Evolutionary conservation across 805 yeast species (phyloP), one percentile per base, ranked within the genome.

Genomic region (Maudiozyma serrabonitensis): DNA sequence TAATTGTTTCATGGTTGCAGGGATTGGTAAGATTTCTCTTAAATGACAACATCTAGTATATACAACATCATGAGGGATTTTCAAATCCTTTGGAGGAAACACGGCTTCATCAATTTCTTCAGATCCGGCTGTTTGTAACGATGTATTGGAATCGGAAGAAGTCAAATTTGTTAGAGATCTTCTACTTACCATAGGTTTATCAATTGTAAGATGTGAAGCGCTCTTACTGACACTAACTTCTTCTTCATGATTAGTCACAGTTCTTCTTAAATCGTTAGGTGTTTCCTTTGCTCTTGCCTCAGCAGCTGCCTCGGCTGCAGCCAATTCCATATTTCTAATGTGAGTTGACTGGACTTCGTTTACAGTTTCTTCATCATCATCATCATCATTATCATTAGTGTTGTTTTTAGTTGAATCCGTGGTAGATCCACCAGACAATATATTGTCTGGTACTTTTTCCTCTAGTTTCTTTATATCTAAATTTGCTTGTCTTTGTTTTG

Each of bases 11-110:
- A 87, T 62, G 6, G 90, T 87, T 1, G 95, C 95, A 0, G 95
- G 93, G 48, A 90, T 88, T 0, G 98, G 97, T 51, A 90, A 66
- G 46, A 90, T 90, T 61, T 90, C 97, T 49, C 97, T 73, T 52
- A 90, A 68, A 66, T 90, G 97, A 59, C 97, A 90, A 64, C 97
- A 90, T 55, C 97, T 74, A 0, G 96, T 87, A 67, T 90, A 90
- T 61, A 90, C 73, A 40, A 82, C 74, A 58, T 88, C 95, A 47
- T 84, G 75, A 34, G 78, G 71, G 11, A 72, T 61, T 42, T 61
- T 63, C 6, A 59, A 31, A 38, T 58, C 46, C 13, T 46, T 49
- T 26, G 72, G 67, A 18, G 71, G 71, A 28, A 52, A 59, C 5
- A 59, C 53, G 8, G 54, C 57, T 6, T 60, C 61, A 2, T 52